Conservation (phyloP, 805 yeast species). For the Ogataea angusta region DNA sequence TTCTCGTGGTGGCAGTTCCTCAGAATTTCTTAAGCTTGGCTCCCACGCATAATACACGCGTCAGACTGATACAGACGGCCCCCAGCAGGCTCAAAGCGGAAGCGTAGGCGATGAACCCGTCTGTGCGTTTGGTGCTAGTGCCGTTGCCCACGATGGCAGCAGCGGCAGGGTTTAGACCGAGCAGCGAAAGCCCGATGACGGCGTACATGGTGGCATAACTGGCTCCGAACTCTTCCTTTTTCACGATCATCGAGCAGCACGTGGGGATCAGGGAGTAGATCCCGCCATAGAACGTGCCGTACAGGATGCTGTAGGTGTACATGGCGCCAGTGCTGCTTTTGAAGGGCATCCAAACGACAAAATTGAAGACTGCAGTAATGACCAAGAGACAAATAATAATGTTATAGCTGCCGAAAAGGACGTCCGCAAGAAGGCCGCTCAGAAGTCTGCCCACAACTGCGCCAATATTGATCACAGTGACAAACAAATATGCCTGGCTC, state of each 20-base stretch:
- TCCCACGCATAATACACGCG: slow-evolving; percentile 7
- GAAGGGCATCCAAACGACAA: slow-evolving; percentile 61
- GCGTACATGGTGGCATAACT: slow-evolving; percentile 61
- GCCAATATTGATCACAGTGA: slow-evolving; percentile 43
- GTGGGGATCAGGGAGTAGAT: slow-evolving; percentile 58
- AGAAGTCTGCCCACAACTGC: slow-evolving; percentile 35
- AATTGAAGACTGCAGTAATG: slow-evolving; percentile 41
- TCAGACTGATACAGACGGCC: slow-evolving; percentile 3
- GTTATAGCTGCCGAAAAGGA: slow-evolving; percentile 47
- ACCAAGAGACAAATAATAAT: slow-evolving; percentile 33
- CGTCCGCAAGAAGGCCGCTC: slow-evolving; percentile 30
- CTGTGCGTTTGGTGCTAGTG: slow-evolving; percentile 3
- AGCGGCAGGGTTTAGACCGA: slow-evolving; percentile 42
- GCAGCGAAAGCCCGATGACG: slow-evolving; percentile 33
- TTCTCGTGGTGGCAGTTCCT: slow-evolving; percentile 1
- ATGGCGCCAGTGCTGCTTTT: slow-evolving; percentile 39
- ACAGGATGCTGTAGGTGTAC: slow-evolving; percentile 47
- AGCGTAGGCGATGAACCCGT: slow-evolving; percentile 13
- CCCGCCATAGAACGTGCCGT: slow-evolving; percentile 55
- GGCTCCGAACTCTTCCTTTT: slow-evolving; percentile 57
- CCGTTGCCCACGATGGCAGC: slow-evolving; percentile 15
- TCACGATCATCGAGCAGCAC: slow-evolving; percentile 54
- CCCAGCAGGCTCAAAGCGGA: slow-evolving; percentile 11
- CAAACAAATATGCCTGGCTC: slow-evolving; percentile 40
- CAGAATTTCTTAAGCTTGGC: slow-evolving; percentile 4